These are phyloP conservation scores for Dendrobium catenatum DNA, from an alignment of 106 monocot genomes.

Conservation along the genomic window DNA sequence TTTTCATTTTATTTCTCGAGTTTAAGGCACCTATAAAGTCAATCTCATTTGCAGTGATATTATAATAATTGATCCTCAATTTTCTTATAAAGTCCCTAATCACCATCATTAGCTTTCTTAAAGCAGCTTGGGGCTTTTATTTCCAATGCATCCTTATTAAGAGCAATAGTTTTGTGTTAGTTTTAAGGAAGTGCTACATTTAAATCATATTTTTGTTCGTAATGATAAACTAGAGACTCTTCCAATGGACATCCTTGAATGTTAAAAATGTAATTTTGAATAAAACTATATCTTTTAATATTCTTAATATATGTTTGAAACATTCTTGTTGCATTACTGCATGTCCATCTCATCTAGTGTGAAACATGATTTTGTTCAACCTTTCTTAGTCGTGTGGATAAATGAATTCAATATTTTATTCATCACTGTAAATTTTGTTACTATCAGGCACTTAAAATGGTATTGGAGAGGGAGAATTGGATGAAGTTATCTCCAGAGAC, in stretches of 20 bases:
- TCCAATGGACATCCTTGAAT: neutral
- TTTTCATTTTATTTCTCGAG: neutral
- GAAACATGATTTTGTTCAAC: neutral
- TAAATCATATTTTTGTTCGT: neutral
- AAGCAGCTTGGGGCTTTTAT: neutral
- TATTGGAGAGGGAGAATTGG: constrained; percentile 93
- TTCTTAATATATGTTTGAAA: constrained; percentile 6
- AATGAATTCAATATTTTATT: too few relatives aligned
- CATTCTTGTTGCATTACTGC: constrained; percentile 3
- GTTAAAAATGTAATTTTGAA: neutral
- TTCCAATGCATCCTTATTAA: too few relatives aligned
- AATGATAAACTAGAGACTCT: neutral
- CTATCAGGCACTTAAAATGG: neutral
- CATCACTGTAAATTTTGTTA: too few relatives aligned
- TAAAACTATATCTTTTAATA: neutral
- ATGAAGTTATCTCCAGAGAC: constrained; percentile 61
- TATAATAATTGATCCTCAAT: neutral
- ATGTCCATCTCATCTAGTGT: neutral
- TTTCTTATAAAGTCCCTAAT: neutral
- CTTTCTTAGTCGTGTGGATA: too few relatives aligned
- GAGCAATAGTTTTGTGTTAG: neutral
- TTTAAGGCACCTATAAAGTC: neutral
- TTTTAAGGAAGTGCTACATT: neutral
- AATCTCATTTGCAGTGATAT: neutral
- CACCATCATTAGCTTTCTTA: neutral